Conservation (phyloP, 768 basidiomycete species). For the Psilocybe tampanensis region DNA sequence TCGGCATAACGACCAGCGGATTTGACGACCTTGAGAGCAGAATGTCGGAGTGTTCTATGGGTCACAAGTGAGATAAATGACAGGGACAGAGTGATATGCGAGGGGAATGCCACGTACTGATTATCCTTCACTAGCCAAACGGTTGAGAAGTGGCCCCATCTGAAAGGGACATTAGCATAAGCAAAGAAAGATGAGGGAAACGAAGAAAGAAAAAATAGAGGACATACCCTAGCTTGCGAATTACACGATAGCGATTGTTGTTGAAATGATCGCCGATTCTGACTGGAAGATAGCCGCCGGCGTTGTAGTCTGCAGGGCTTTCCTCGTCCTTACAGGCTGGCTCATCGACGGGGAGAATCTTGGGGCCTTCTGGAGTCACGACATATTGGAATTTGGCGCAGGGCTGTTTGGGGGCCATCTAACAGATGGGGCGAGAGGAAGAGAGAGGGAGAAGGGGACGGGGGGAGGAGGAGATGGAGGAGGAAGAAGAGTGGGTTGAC, state of each 20-base stretch:
- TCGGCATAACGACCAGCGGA: constrained; percentile 95
- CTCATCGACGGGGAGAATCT: constrained; percentile 72
- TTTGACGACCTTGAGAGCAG: constrained; percentile 94
- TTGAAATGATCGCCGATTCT: constrained; percentile 86
- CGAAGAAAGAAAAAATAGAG: constrained; percentile 3
- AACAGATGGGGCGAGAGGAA: constrained; percentile 24
- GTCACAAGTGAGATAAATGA: constrained; percentile 1
- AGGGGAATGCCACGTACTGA: constrained; percentile 50
- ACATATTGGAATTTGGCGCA: constrained; percentile 80
- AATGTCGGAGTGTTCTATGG: constrained; percentile 69
- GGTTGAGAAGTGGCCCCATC: constrained; percentile 96
- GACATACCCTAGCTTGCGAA: constrained; percentile 88
- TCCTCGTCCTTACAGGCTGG: constrained; percentile 75
- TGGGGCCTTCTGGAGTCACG: constrained; percentile 63
- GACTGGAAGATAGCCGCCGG: constrained; percentile 80
- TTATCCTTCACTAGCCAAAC: constrained; percentile 89
- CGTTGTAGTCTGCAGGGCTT: constrained; percentile 81
- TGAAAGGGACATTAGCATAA: constrained; percentile 33
- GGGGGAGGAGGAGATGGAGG: constrained; percentile 18
- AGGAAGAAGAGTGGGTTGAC: constrained; percentile 21
- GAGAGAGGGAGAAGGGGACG: constrained; percentile 6
- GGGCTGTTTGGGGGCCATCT: constrained; percentile 69
- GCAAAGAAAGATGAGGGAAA: constrained; percentile 11
- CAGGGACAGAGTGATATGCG: constrained; percentile 12
- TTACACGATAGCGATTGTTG: constrained; percentile 79